Percentiles rank a stretch among this genome's conserved stretches.
These are phyloP conservation scores for Chondrus crispus DNA, from an alignment of 23 red algal species.

Conservation along the genomic window DNA sequence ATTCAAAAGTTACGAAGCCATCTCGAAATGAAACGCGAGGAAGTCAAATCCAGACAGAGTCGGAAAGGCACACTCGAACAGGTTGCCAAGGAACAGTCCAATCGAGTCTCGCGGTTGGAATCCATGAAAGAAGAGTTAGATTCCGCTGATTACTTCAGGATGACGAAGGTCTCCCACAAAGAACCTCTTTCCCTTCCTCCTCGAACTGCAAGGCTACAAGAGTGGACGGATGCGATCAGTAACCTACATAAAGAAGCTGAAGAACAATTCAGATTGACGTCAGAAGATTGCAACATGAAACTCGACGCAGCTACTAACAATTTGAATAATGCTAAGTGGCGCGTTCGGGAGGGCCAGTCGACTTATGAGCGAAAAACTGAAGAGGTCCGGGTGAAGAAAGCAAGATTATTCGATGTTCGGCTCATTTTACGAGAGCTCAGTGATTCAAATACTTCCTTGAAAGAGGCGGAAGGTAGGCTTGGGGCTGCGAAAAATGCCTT, in stretches of 20 bases:
- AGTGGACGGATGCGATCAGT: conserved; percentile 29
- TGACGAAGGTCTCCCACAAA: too few species aligned
- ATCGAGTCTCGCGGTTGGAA: conserved; percentile 11
- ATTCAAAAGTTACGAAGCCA: conserved; percentile 22
- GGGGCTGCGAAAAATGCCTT: conserved; percentile 2
- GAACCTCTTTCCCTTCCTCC: too few species aligned
- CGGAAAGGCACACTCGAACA: conserved; percentile 41
- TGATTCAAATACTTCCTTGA: conserved; percentile 5
- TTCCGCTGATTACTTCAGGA: not conserved
- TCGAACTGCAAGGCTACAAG: conserved; percentile 6
- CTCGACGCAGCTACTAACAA: not conserved
- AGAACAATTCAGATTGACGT: not conserved
- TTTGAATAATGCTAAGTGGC: conserved; percentile 10
- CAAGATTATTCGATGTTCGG: not conserved
- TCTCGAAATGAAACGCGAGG: not conserved
- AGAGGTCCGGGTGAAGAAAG: conserved; percentile 9
- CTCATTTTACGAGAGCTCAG: not conserved
- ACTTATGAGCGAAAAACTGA: not conserved
- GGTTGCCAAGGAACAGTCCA: not conserved
- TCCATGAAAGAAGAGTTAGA: conserved; percentile 16
- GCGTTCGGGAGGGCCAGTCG: not conserved
- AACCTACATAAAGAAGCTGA: not conserved
- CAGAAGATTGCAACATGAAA: not conserved
- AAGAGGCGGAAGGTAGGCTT: conserved; percentile 21
- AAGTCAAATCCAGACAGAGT: conserved; percentile 14